Conservation (phyloP, 78 protist species). For the Cyanophora paradoxa region DNA sequence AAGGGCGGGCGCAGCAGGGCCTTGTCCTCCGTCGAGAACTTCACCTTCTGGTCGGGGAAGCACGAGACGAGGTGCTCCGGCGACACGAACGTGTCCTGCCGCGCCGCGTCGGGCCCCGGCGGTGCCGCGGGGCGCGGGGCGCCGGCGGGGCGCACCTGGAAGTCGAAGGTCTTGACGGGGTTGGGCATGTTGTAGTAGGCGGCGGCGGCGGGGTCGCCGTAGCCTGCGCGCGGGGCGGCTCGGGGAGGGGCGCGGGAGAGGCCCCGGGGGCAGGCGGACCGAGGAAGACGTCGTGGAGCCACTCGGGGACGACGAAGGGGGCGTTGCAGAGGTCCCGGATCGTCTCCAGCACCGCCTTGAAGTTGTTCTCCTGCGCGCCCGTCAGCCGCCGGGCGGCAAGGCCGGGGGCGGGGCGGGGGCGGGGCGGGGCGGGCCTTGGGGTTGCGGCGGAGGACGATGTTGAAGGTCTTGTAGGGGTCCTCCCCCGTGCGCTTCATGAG, state of each 20-base stretch:
- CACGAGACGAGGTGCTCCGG: constrained; percentile 45
- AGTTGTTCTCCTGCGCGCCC: constrained; percentile 66
- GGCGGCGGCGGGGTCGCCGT: constrained; percentile 33
- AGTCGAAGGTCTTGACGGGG: constrained; percentile 25
- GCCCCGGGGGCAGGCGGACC: constrained; percentile 49
- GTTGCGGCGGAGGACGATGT: constrained; percentile 74
- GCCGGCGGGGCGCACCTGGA: background rate
- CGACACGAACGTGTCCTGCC: constrained; percentile 68
- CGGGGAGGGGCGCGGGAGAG: too few relatives aligned
- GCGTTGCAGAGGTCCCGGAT: constrained; percentile 64
- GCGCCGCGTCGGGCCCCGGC: background rate
- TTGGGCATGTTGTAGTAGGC: background rate
- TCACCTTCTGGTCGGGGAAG: constrained; percentile 27
- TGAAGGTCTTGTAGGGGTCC: constrained; percentile 47
- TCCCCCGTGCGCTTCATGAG: background rate
- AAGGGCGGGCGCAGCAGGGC: constrained; percentile 4
- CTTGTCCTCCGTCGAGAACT: background rate
- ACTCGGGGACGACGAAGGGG: constrained; percentile 69
- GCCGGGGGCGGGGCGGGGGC: too few relatives aligned
- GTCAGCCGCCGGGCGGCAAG: too few relatives aligned
- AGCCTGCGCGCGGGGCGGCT: too few relatives aligned
- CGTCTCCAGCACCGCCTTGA: constrained; percentile 82
- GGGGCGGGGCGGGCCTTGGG: too few relatives aligned
- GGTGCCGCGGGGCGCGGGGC: background rate
- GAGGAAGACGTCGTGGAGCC: constrained; percentile 80